phyloP scores from a whole-genome alignment of 768 basidiomycete species.

The Mycena metata region DNA sequence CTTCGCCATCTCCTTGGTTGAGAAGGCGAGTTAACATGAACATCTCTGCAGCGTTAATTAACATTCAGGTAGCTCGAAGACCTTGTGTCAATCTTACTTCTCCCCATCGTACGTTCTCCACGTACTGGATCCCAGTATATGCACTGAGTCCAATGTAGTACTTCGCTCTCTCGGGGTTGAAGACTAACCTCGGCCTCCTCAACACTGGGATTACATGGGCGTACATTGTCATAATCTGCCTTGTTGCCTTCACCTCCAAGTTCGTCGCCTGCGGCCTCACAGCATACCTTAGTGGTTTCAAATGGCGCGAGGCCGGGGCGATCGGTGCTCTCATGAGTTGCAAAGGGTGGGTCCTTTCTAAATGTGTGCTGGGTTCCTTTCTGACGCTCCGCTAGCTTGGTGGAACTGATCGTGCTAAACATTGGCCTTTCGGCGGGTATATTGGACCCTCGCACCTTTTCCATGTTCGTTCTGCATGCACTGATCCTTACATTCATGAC shows the following conservation, averaged over 20 bases:
- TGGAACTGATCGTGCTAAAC: constrained; percentile 94
- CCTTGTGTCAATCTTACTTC: constrained; percentile 79
- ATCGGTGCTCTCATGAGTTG: constrained; percentile 92
- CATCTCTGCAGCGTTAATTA: too few species aligned
- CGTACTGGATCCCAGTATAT: neutral
- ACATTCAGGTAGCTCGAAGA: too few species aligned
- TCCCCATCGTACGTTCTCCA: constrained; percentile 74
- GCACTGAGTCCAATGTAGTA: constrained; percentile 60
- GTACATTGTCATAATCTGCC: constrained; percentile 79
- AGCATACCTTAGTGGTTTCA: constrained; percentile 75
- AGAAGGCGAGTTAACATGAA: too few species aligned
- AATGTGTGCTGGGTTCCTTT: neutral
- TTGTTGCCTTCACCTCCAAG: constrained; percentile 84
- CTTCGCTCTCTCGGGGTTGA: constrained; percentile 83
- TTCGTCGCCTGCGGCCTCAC: constrained; percentile 76
- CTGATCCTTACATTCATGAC: constrained; percentile 86
- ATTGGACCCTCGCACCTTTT: constrained; percentile 77
- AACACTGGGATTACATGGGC: constrained; percentile 86
- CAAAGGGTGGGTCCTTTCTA: constrained; percentile 72
- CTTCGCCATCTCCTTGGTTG: constrained; percentile 82
- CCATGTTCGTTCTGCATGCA: constrained; percentile 90
- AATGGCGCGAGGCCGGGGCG: constrained; percentile 81
- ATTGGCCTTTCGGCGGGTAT: constrained; percentile 81
- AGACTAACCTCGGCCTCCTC: constrained; percentile 84
- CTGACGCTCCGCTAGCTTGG: constrained; percentile 57